A percentile compares a stretch with the other conserved stretches of the same genome.
Conservation (phyloP, 768 basidiomycete species). For the Suillus brevipes region DNA sequence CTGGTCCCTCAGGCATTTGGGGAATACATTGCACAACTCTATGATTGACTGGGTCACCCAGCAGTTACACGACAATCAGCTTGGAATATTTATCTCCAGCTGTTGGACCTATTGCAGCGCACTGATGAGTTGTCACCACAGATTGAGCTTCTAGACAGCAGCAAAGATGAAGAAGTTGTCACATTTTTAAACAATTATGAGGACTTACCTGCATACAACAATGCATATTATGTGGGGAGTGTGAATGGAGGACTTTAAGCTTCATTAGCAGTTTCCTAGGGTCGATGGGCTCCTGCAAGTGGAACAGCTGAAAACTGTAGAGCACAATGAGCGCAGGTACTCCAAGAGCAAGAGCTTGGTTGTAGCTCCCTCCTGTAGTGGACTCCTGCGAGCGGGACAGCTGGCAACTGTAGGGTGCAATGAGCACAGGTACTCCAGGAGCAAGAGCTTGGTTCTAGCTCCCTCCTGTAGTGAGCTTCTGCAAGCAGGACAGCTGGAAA, state of each 20-base stretch:
- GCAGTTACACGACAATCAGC: slow-evolving; percentile 19
- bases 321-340: too few relatives aligned
- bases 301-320: too few relatives aligned
- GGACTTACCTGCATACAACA: not conserved
- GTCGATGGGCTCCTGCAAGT: too few relatives aligned
- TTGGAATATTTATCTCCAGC: slow-evolving; percentile 22
- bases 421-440: too few relatives aligned
- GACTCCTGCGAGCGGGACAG: too few relatives aligned
- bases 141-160: not conserved
- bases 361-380: too few relatives aligned
- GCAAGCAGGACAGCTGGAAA: too few relatives aligned
- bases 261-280: too few relatives aligned
- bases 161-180: not conserved
- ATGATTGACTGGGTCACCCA: slow-evolving; percentile 25
- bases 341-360: too few relatives aligned
- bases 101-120: slow-evolving; percentile 1
- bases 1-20: slow-evolving; percentile 35
- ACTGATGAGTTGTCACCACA: not conserved
- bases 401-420: too few relatives aligned
- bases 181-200: not conserved
- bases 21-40: slow-evolving; percentile 15
- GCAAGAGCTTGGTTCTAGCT: too few relatives aligned
- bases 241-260: not conserved
- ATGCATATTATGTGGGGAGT: not conserved
- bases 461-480: too few relatives aligned